Conservation (phyloP, 164 flowering plant species). For the Magnolia changhungtana region DNA sequence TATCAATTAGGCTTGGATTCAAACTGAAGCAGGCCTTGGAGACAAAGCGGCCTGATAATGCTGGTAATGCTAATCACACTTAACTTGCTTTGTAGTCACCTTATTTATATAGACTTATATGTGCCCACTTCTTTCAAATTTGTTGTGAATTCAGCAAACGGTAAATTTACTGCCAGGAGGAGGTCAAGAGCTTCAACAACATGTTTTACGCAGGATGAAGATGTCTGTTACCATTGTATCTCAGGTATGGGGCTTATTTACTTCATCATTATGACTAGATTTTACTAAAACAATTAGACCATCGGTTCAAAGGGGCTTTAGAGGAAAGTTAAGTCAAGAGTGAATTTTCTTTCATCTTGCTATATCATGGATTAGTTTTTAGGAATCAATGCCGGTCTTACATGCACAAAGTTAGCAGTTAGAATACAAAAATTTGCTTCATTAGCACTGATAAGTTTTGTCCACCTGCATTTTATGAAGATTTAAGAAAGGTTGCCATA, state of each 20-base stretch:
- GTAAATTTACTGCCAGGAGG: conserved; percentile 35
- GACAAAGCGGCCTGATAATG: conserved; percentile 41
- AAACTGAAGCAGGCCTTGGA: conserved; percentile 79
- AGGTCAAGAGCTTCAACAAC: conserved; percentile 41
- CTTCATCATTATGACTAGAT: background rate
- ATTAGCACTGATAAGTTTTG: too few relatives aligned
- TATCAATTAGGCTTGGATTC: conserved; percentile 80
- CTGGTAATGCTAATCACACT: conserved; percentile 19
- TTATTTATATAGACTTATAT: background rate
- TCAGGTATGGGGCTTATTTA: conserved; percentile 43
- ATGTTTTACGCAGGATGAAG: conserved; percentile 51
- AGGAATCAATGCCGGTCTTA: too few relatives aligned
- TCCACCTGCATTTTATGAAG: too few relatives aligned
- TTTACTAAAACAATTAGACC: background rate
- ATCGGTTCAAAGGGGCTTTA: background rate
- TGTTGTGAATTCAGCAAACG: conserved; percentile 42
- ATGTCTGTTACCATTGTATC: conserved; percentile 53
- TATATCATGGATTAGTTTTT: too few relatives aligned
- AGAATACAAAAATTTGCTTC: too few relatives aligned
- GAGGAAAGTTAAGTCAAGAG: background rate
- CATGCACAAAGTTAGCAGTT: too few relatives aligned
- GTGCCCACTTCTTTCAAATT: conserved; percentile 8
- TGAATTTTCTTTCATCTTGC: too few relatives aligned
- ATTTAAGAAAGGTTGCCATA: too few relatives aligned
- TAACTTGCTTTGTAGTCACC: background rate